Conservation (phyloP, 225 moss, liverwort and hornwort species). For the Lunularia cruciata region DNA sequence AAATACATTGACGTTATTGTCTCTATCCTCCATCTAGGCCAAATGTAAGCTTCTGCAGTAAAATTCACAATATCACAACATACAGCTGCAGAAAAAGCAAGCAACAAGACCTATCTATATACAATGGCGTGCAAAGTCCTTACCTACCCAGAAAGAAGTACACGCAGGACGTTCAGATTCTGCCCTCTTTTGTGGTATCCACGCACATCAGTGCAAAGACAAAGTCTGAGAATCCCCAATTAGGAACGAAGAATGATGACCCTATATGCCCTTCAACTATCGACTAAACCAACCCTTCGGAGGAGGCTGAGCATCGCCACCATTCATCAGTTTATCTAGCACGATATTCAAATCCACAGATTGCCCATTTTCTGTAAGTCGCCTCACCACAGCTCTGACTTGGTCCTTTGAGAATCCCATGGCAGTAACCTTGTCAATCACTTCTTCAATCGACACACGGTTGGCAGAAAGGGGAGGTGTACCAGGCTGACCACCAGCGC, state of each 20-base stretch:
- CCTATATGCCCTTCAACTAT: slow-evolving; percentile 15
- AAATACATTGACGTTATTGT: slow-evolving; percentile 17
- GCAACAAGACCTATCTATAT: slow-evolving; percentile 32
- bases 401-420: slow-evolving; percentile 96
- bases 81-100: slow-evolving; percentile 35
- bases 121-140: slow-evolving; percentile 19
- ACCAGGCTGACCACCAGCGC: slow-evolving; percentile 44
- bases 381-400: slow-evolving; percentile 79
- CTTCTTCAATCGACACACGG: slow-evolving; percentile 74
- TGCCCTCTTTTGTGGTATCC: slow-evolving; percentile 11
- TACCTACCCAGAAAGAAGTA: slow-evolving; percentile 25
- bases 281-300: slow-evolving; percentile 74
- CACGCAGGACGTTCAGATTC: slow-evolving; percentile 10
- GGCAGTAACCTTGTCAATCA: slow-evolving; percentile 79
- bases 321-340: slow-evolving; percentile 93
- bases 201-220: slow-evolving; percentile 1
- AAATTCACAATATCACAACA: slow-evolving; percentile 23
- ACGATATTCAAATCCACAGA: slow-evolving; percentile 91
- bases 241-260: slow-evolving; percentile 22
- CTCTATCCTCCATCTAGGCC: slow-evolving; percentile 2
- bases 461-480: slow-evolving; percentile 58
- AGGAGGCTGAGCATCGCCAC: slow-evolving; percentile 64
- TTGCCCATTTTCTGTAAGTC: slow-evolving; percentile 85
- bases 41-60: slow-evolving; percentile 19
- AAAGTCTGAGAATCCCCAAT: slow-evolving; percentile 14